Conservation (phyloP, 768 basidiomycete species). For the Exidia glandulosa region DNA sequence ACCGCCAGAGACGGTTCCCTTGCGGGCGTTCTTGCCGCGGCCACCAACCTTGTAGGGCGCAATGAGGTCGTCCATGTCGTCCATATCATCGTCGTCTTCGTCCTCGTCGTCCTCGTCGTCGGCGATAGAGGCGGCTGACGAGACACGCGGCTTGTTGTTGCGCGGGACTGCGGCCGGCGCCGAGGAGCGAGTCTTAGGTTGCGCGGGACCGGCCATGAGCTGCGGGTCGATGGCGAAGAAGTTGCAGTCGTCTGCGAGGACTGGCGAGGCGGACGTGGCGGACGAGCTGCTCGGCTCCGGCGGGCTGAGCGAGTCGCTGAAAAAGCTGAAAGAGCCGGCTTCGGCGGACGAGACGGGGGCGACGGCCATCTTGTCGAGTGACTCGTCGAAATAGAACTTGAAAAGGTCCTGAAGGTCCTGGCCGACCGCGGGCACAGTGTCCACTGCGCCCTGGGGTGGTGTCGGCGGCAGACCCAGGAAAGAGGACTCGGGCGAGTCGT, state of each 20-base stretch:
- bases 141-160: neutral
- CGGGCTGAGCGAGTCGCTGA: constrained; percentile 23
- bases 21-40: constrained; percentile 43
- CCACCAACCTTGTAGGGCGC: constrained; percentile 47
- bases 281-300: constrained; percentile 13
- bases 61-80: constrained; percentile 28
- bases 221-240: constrained; percentile 58
- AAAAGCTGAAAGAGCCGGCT: constrained; percentile 28
- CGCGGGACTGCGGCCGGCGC: neutral
- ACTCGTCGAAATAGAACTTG: constrained; percentile 36
- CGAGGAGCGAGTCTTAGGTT: neutral
- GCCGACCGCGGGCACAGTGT: constrained; percentile 8
- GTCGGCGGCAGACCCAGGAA: constrained; percentile 27
- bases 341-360: constrained; percentile 9
- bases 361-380: constrained; percentile 20
- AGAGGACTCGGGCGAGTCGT: constrained; percentile 24
- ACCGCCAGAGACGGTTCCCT: constrained; percentile 62
- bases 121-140: constrained; percentile 18
- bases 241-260: constrained; percentile 8
- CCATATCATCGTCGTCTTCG: constrained; percentile 23
- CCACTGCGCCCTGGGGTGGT: constrained; percentile 29
- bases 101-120: constrained; percentile 24
- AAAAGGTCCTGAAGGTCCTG: constrained; percentile 25
- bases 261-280: constrained; percentile 16
- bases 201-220: constrained; percentile 31